Base-by-base conservation (phyloP, 768 basidiomycete species). In the Xanthoconium purpureum region DNA sequence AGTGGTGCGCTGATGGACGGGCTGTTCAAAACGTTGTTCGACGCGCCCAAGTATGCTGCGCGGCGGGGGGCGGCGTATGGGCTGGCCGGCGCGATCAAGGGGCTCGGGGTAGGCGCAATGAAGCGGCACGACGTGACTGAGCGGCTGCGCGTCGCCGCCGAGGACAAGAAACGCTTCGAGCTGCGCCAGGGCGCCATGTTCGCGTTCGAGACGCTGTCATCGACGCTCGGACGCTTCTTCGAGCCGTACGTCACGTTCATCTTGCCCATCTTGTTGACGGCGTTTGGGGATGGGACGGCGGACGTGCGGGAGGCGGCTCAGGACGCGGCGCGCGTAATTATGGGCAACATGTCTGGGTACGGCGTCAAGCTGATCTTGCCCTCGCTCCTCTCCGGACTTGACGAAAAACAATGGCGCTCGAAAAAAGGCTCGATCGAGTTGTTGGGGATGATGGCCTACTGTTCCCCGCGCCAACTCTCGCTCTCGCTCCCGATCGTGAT, bases 11-110 rank as follows among this genome's bases (percentile, higher is more conserved):
- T 99, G n/a, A 81, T 94, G 44, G 89, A 92, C 48, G 75, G 78
- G 53, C 78, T 99, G 4, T 82, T 94, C 62, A 78, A 84, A 12
- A 87, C 93, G 35, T 78, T 98, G 17, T 84, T 90, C 57, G 79
- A 84, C 47, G 86, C 85, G 6, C 77, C 84, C 9, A 98, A 94
- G 69, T 98, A 99, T 66, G 96, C 92, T 11, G 81, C 84, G 49
- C 84, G 97, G n/a, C 84, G 96, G n/a, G 97, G 97, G 33, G 95
- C 96, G 1, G 95, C 96, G 2, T 98, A 98, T 70, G 97, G 96
- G 40, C 74, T 99, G 18, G 94, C 96, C 2, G 97, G 97, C 29
- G 83, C 92, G 42, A 80, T 98, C 67, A 91, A 89, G 65, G 97
- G 97, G n/a, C 81, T 87, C 1, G 97, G 97, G 1, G 83, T 98